Evolutionary conservation across 257 asterid species (phyloP).

Genomic region (Solanum habrochaites): DNA sequence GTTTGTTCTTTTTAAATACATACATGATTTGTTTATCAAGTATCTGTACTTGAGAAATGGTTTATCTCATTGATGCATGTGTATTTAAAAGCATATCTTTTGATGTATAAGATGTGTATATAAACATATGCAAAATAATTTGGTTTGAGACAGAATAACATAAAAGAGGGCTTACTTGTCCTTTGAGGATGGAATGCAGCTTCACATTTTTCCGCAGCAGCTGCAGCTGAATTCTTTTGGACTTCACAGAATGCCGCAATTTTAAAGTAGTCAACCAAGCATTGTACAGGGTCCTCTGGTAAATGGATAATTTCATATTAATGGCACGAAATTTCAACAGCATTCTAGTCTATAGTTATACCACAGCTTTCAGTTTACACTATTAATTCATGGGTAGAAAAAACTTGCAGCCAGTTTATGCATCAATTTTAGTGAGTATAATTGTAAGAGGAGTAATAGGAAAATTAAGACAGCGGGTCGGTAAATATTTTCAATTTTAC

Average conservation of each 20-base stretch:
- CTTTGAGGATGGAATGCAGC: conserved; percentile 47
- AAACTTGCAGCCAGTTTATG: background rate
- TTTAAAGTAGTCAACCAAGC: conserved; percentile 62
- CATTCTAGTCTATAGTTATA: background rate
- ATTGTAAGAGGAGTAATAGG: background rate
- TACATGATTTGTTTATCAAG: background rate
- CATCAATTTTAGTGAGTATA: background rate
- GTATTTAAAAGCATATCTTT: background rate
- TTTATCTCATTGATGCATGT: background rate
- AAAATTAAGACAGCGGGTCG: background rate
- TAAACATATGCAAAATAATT: background rate
- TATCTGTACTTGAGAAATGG: background rate
- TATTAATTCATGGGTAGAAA: background rate
- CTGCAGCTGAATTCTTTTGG: conserved; percentile 55
- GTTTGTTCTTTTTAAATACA: background rate
- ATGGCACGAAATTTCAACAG: background rate
- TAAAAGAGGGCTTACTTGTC: conserved; percentile 41
- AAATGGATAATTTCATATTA: conserved; percentile 5
- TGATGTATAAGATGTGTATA: background rate
- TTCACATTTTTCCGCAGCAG: conserved; percentile 42
- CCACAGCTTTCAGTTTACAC: background rate
- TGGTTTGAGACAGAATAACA: background rate
- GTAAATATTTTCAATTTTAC: background rate
- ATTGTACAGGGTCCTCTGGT: conserved; percentile 62
- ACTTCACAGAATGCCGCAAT: conserved; percentile 45